phyloP scores from a whole-genome alignment of 1,284 basidiomycete genomes.

The Malassezia sp. region DNA sequence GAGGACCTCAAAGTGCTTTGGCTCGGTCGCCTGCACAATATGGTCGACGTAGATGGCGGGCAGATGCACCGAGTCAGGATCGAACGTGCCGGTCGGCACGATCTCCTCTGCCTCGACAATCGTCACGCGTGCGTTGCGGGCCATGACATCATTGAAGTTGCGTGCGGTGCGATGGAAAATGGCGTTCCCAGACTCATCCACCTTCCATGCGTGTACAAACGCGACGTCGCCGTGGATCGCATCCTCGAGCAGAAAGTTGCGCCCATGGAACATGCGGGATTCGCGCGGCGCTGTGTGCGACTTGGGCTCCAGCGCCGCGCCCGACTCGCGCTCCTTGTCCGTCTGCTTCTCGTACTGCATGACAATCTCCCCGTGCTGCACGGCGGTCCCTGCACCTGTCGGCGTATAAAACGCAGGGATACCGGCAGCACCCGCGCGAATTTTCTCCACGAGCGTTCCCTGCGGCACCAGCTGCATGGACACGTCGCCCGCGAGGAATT shows the following conservation, averaged over 20 bases:
- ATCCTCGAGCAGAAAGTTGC: slow-evolving; percentile 74
- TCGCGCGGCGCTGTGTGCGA: slow-evolving; percentile 48
- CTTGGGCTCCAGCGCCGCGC: background rate
- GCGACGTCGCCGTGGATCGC: slow-evolving; percentile 77
- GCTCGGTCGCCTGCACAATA: slow-evolving; percentile 26
- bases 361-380: slow-evolving; percentile 48
- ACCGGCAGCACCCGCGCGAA: slow-evolving; percentile 82
- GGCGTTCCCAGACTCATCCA: slow-evolving; percentile 59
- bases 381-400: slow-evolving; percentile 56
- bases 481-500: slow-evolving; percentile 39
- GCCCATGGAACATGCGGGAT: slow-evolving; percentile 65
- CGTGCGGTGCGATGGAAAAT: slow-evolving; percentile 46
- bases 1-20: slow-evolving; percentile 39
- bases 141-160: slow-evolving; percentile 40
- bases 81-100: slow-evolving; percentile 30
- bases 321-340: slow-evolving; percentile 8
- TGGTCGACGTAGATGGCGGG: slow-evolving; percentile 39
- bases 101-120: slow-evolving; percentile 44
- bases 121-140: slow-evolving; percentile 39
- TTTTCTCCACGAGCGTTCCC: slow-evolving; percentile 70
- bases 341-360: slow-evolving; percentile 39
- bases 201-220: slow-evolving; percentile 87
- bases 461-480: slow-evolving; percentile 40
- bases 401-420: slow-evolving; percentile 94
- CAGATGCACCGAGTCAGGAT: slow-evolving; percentile 34